phyloP scores from a whole-genome alignment of 129 eudicot genomes.

The Calendula officinalis region DNA sequence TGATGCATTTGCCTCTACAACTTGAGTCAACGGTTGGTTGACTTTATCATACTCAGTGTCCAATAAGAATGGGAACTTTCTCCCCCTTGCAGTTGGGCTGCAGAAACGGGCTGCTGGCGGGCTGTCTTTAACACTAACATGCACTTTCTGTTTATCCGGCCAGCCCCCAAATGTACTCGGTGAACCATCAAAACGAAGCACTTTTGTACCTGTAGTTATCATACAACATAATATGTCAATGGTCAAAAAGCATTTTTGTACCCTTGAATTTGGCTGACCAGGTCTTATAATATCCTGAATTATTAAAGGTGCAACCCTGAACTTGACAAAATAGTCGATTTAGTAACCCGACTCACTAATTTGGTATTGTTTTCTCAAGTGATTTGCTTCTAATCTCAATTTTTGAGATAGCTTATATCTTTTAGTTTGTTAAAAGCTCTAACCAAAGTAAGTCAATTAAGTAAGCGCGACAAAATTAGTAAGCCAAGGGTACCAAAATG shows the following conservation, averaged over 20 bases:
- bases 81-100: conserved; percentile 3
- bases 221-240: not conserved
- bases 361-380: no score
- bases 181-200: conserved; percentile 30
- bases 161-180: conserved; percentile 25
- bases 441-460: no score
- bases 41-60: conserved; percentile 15
- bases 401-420: no score
- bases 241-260: no score
- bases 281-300: no score
- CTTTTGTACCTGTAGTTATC: conserved; percentile 22
- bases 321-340: not conserved
- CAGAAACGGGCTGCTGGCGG: conserved; percentile 17
- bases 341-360: no score
- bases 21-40: conserved; percentile 14
- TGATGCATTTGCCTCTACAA: conserved; percentile 6
- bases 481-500: no score
- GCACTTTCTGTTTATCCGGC: conserved; percentile 22
- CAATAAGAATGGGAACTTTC: conserved; percentile 37
- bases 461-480: no score
- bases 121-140: conserved; percentile 18
- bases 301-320: no score
- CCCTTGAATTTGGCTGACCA: no score
- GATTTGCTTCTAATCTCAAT: no score
- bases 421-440: no score